Evolutionary conservation across 140 eudicot genomes (phyloP).

Genomic region (Flaveria floridana): DNA sequence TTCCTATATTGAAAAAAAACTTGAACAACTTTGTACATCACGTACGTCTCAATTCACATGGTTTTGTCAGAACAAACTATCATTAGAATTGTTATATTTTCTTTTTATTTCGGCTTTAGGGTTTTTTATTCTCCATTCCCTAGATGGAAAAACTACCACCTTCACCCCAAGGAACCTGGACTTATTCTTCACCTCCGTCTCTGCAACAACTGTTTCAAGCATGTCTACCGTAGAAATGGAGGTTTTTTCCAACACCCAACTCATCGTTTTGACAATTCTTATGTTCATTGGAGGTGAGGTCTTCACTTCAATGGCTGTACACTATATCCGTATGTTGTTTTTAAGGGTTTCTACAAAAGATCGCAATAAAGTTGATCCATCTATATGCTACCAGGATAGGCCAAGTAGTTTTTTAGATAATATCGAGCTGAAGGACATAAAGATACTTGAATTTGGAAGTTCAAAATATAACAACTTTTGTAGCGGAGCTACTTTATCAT

Average conservation of each 20-base stretch:
- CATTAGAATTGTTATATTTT: constrained; percentile 47
- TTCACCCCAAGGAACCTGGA: constrained; percentile 37
- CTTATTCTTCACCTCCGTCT: constrained; percentile 55
- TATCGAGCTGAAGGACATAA: background rate
- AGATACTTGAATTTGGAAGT: background rate
- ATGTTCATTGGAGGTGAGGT: constrained; percentile 62
- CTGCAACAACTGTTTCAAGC: constrained; percentile 59
- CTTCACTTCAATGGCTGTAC: constrained; percentile 49
- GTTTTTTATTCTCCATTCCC: constrained; percentile 31
- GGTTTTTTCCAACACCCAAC: constrained; percentile 52
- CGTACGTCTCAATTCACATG: background rate
- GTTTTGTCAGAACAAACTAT: constrained; percentile 33
- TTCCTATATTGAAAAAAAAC: background rate
- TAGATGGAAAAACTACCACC: constrained; percentile 26
- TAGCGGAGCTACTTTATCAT: background rate
- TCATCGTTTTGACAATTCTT: constrained; percentile 39
- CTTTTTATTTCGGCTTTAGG: constrained; percentile 34
- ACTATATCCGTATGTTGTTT: constrained; percentile 27
- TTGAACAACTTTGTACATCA: background rate
- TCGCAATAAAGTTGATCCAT: background rate
- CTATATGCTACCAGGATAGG: background rate
- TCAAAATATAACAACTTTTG: background rate
- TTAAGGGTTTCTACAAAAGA: background rate
- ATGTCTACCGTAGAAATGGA: constrained; percentile 70
- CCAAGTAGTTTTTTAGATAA: background rate